Evolutionary conservation across 73 alveolate species (phyloP), one percentile per base, ranked within the genome.

Genomic region (Blepharisma japonicum): DNA sequence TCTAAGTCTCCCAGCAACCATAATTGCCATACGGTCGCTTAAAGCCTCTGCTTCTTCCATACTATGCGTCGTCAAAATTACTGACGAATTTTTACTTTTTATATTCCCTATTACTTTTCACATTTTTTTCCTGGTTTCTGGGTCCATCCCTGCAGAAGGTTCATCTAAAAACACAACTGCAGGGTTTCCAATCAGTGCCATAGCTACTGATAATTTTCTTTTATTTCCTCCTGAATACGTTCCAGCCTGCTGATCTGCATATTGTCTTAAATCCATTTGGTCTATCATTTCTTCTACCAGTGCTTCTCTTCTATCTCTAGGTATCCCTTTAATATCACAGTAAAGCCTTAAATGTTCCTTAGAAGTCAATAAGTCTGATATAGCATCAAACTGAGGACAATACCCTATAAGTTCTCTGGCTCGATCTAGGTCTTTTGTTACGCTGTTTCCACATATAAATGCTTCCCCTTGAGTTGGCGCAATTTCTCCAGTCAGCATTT

Each of bases 61-160:
- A 0, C 97, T 92, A 71, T 94, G 99, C 14, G 99, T 94, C 0
- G 99, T 94, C 80, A 94, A 84, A 11, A 94, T 93, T 56, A 94
- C 95, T 6, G 98, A 79, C 7, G 93, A 79, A 9, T 93, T 92
- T 90, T 96, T 94, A 80, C 97, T 93, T 78, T 85, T 81, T 14
- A 96, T 91, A 72, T 93, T 90, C 32, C 96, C 92, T 54, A 96
- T 93, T 18, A 96, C 97, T 38, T 90, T 93, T 99, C 99, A 96
- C 99, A 96, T 96, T 85, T 92, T 92, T 74, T 98, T 71, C 81
- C 98, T 91, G 14, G 99, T 98, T 81, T 93, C 96, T 7, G 99
- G 99, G 77, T 96, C 99, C 97, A 96, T 96, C 71, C 99, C 99
- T 4, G 99, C 96, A 2, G 98, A 89, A 9, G 99, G 99, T 86